Evolutionary conservation across 768 basidiomycete species (phyloP), one percentile per base, ranked within the genome.

Genomic region (Lentinula sp.): DNA sequence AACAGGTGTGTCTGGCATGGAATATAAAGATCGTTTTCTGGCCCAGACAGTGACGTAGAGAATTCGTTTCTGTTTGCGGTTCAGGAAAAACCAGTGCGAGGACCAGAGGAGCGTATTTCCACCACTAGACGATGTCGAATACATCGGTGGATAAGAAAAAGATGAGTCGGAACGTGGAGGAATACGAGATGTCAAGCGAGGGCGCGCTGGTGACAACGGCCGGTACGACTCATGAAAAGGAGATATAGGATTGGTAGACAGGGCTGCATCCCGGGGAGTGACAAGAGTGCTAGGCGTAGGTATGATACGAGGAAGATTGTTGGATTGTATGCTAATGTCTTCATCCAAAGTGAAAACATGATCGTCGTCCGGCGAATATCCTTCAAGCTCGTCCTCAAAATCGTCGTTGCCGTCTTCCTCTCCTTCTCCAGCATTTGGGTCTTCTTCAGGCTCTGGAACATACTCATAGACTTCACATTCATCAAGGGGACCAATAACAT

Each of bases 401-500:
- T 84, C 75, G 65, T 91, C 90, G 64, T 90, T 89, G 65, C 91
- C 89, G 69, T 88, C 88, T 67, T 91, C 88, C 31, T 84, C 83
- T 68, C 86, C 83, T 76, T 92, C 86, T 69, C 85, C 84, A 48
- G 90, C 91, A 66, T 98, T 95, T 1, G 97, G 97, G 76, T 99
- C 97, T 28, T 89, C 88, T 65, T 96, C 93, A 62, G 90, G 86
- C 73, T 96, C 93, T 51, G 96, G 97, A 43, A 84, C 82, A 78
- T 95, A 99, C 2, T 93, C 91, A 75, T 89, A 99, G 61, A 98
- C 94, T 70, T 98, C 95, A 78, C 93, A 97, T 63, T 98, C 95
- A 43, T 84, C 76, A 23, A 99, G 81, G 34, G 45, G 57, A 23
- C 89, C 89, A 65, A 99, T 91, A 68, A 91, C 89, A 48, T 95